Percentiles rank a stretch among this genome's conserved stretches.
phyloP scores from a whole-genome alignment of 139 green algal genomes.

The Zygnema cylindricum region DNA sequence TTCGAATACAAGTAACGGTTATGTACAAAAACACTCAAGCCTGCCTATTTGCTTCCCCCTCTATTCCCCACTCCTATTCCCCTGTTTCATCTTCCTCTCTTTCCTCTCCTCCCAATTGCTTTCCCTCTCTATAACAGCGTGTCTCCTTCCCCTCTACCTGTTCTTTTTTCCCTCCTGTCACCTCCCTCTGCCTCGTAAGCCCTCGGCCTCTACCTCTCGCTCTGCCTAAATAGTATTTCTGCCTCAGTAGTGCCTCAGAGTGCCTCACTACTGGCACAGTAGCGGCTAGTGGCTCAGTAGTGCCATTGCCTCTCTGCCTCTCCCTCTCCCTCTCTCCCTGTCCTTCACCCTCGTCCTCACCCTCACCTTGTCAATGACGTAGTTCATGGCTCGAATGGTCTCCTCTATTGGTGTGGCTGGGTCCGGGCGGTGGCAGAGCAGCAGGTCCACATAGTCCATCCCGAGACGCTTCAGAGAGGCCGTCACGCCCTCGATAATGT shows the following conservation, averaged over 20 bases:
- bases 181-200: too few relatives aligned
- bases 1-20: too few relatives aligned
- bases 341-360: not conserved
- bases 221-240: not conserved
- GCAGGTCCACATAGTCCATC: slow-evolving; percentile 85
- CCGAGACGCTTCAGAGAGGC: slow-evolving; percentile 75
- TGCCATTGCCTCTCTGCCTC: slow-evolving; percentile 62
- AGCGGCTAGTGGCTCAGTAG: slow-evolving; percentile 84
- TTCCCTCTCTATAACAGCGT: too few relatives aligned
- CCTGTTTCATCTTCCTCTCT: too few relatives aligned
- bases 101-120: too few relatives aligned
- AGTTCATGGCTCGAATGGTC: slow-evolving; percentile 87
- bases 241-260: not conserved
- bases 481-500: slow-evolving; percentile 85
- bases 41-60: too few relatives aligned
- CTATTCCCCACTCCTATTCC: too few relatives aligned
- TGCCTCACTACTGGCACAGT: slow-evolving; percentile 52
- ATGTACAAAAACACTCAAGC: too few relatives aligned
- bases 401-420: slow-evolving; percentile 83
- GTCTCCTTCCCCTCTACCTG: too few relatives aligned
- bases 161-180: too few relatives aligned
- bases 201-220: too few relatives aligned
- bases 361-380: slow-evolving; percentile 64
- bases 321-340: too few relatives aligned
- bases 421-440: slow-evolving; percentile 85